Evolutionary conservation across 345 rosid genomes (phyloP), one percentile per base, ranked within the genome.

Genomic region (Kandelia obovata): DNA sequence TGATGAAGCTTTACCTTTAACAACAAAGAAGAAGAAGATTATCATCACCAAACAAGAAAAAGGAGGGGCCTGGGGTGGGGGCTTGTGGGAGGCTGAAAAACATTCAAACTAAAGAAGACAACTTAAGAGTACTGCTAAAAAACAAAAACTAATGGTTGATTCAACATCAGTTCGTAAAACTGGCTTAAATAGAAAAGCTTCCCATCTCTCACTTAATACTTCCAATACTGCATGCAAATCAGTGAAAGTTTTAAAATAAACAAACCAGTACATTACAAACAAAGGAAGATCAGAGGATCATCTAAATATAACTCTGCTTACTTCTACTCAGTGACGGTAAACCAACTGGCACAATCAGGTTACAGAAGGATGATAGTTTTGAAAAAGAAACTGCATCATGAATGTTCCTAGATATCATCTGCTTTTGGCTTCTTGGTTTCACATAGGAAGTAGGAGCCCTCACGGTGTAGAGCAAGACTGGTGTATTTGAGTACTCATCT

Each of bases 351-450:
- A 90, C 88, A 60, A 87, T 83, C 80, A 92, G 77, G 79, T 85
- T 84, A 76, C 88, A 86, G 51, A 77, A 83, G 70, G 93, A 75
- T 19, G 91, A 83, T 62, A 95, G 80, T 71, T 83, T 86, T 66
- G 94, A 83, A 79, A 95, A 89, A 65, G 96, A 89, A 67, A 95
- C 75, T 1, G 96, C 88, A 72, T 95, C 96, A 62, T 91, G 96
- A 80, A 95, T 84, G 72, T 78, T 79, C 73, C 81, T 80, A 53
- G 84, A 81, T 53, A 88, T 77, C 6, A 75, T 82, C 72, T 81
- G 87, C 73, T 82, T 86, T 25, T 47, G 73, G 82, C 81, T 84
- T 71, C 61, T 76, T 31, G 71, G 78, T 49, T 73, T 84, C 68
- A 67, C 68, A 71, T 81, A 86, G 51, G 90, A 77, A 74, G 65